Conservation (phyloP, 2,329 filamentous ascomycete genomes). For the Colletotrichum karsti region DNA sequence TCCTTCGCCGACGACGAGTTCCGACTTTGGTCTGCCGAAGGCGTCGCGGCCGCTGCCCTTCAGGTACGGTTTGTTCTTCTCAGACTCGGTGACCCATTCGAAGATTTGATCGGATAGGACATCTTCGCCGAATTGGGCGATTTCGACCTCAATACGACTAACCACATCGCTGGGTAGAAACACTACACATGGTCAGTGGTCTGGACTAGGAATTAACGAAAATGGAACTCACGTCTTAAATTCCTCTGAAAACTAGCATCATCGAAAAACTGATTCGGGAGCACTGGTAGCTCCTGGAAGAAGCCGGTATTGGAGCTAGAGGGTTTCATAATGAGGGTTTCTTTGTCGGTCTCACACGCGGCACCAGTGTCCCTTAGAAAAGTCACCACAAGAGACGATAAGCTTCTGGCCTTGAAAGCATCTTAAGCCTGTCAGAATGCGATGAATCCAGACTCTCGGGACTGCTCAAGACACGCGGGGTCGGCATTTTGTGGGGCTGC, state of each 20-base stretch:
- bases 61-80: constrained; percentile 70
- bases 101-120: constrained; percentile 65
- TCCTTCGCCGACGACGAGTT: constrained; percentile 71
- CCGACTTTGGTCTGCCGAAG: constrained; percentile 67
- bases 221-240: constrained; percentile 52
- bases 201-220: neutral
- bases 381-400: neutral
- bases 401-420: neutral
- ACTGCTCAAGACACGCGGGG: neutral
- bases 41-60: constrained; percentile 64
- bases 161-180: constrained; percentile 55
- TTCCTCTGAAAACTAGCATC: constrained; percentile 61
- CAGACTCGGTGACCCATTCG: constrained; percentile 68
- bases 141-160: constrained; percentile 49
- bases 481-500: constrained; percentile 1
- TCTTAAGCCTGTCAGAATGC: no score
- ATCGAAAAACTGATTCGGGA: constrained; percentile 66
- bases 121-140: constrained; percentile 57
- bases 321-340: constrained; percentile 46
- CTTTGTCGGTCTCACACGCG: neutral
- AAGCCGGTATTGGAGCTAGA: constrained; percentile 60
- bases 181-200: constrained; percentile 42
- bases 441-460: neutral
- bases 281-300: constrained; percentile 60
- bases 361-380: neutral